phyloP scores from a whole-genome alignment of 331 rosid species.

The Quercus phellos region DNA sequence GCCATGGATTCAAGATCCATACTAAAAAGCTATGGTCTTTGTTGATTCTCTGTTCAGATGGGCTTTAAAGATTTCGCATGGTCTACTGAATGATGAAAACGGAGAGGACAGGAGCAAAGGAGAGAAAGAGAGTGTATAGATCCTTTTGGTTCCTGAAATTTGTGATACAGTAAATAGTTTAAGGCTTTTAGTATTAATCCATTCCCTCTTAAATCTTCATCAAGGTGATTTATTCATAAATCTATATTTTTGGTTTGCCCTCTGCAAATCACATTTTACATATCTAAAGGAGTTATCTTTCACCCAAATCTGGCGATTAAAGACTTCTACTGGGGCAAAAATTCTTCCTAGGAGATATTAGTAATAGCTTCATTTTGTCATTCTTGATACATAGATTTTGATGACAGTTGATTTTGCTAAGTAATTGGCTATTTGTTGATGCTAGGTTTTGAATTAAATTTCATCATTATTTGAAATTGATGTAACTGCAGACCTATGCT shows the following conservation, averaged over 20 bases:
- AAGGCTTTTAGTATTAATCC: not conserved
- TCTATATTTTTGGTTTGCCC: not conserved
- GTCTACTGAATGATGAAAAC: not conserved
- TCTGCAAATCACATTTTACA: not conserved
- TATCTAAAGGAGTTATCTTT: slow-evolving; percentile 6
- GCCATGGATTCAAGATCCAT: not conserved
- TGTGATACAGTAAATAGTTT: not conserved
- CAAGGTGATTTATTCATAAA: not conserved
- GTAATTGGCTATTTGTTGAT: not conserved
- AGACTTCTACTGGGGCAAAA: not conserved
- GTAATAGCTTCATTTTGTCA: not conserved
- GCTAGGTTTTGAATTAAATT: slow-evolving; percentile 5
- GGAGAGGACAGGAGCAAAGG: not conserved
- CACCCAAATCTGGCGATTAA: not conserved
- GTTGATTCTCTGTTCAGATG: not conserved
- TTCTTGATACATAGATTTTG: not conserved
- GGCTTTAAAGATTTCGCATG: not conserved
- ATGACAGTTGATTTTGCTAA: not conserved
- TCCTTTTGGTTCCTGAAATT: not conserved
- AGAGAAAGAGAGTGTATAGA: not conserved
- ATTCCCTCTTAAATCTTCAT: not conserved
- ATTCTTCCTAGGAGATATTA: not conserved
- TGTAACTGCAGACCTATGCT: slow-evolving; percentile 8
- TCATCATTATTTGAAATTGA: slow-evolving; percentile 8
- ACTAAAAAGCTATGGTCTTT: not conserved